Base-by-base conservation (phyloP, 495 filamentous ascomycete species). In the Podospora conica region DNA sequence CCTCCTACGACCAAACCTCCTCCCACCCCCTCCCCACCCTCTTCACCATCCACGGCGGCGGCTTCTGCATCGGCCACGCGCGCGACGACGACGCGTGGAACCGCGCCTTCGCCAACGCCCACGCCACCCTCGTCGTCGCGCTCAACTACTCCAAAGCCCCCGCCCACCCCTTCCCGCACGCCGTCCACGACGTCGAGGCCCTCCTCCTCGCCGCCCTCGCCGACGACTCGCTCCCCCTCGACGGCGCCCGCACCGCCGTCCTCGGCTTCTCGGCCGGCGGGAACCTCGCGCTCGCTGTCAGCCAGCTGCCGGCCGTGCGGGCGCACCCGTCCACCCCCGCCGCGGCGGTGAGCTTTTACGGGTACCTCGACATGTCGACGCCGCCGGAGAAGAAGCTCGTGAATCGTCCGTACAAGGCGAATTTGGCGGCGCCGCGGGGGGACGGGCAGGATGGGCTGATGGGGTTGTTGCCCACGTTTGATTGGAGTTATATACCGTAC, bases 141-240 rank as follows among this genome's bases (percentile, higher is more conserved):
- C 70, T 78, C 31, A 70, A 74, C 65, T 78, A 78, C 59, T 72
- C 71, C 63, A 76, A 75, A 63, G 74, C 74, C 1, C 76, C 76
- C 18, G 33, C 11, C 5, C 60, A 57, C n/a, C 74, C 74, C 33
- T 78, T 78, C 66, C 74, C 76, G 20, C 69, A 63, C n/a, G 72
- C 71, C 9, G 28, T 70, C 10, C 63, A 77, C 53, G 76, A 78
- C 63, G 18, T 74, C 66, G 76, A 73, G 56, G 73, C 70, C 15
- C 65, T 78, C 12, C 59, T 71, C 5, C 66, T 48, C 40, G 40
- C 62, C 11, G 40, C 18, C 9, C 10, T 21, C 1, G 12, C 64
- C 3, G 25, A 40, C 9, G 40, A 48, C 40, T 48, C 40, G 15
- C 40, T 48, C 15, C 40, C 40, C 15, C 20, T 11, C 29, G n/a